A percentile compares a stretch with the other conserved stretches of the same genome.
Conservation (phyloP, 2,329 filamentous ascomycete species). For the Blastomyces parvus region DNA sequence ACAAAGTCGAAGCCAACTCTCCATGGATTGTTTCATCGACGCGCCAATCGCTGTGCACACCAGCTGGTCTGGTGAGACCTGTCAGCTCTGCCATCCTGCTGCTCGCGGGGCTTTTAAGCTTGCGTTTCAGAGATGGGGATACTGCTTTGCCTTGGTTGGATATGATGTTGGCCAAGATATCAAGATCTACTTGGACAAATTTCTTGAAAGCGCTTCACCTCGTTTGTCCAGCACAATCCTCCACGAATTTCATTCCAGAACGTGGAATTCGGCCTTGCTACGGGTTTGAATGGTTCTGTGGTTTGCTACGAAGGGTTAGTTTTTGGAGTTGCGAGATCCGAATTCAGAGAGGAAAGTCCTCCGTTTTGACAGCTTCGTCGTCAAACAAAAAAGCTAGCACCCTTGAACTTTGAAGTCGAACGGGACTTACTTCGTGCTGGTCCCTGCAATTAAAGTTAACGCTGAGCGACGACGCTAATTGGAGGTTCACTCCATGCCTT, state of each 20-base stretch:
- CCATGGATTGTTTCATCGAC: not conserved
- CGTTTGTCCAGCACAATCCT: not conserved
- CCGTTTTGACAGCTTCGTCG: too few relatives aligned
- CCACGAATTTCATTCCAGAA: not conserved
- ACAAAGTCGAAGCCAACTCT: not conserved
- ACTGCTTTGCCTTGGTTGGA: not conserved
- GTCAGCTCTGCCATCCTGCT: not conserved
- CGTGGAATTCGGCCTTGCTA: not conserved
- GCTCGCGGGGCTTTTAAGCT: not conserved
- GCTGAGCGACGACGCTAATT: not conserved
- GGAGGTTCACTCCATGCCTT: not conserved
- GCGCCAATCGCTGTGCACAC: not conserved
- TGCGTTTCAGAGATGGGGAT: not conserved
- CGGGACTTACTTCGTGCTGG: not conserved
- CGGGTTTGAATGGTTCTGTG: too few relatives aligned
- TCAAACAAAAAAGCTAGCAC: too few relatives aligned
- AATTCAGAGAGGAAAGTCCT: too few relatives aligned
- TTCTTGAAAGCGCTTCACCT: not conserved
- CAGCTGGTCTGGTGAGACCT: not conserved
- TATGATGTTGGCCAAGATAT: not conserved
- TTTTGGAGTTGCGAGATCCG: too few relatives aligned
- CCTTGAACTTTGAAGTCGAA: not conserved
- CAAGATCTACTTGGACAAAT: not conserved
- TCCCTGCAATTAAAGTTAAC: constrained; percentile 5
- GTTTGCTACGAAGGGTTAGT: too few relatives aligned